These are phyloP conservation scores for Fragaria ananassa DNA, from an alignment of 306 rosid species.

Conservation along the genomic window DNA sequence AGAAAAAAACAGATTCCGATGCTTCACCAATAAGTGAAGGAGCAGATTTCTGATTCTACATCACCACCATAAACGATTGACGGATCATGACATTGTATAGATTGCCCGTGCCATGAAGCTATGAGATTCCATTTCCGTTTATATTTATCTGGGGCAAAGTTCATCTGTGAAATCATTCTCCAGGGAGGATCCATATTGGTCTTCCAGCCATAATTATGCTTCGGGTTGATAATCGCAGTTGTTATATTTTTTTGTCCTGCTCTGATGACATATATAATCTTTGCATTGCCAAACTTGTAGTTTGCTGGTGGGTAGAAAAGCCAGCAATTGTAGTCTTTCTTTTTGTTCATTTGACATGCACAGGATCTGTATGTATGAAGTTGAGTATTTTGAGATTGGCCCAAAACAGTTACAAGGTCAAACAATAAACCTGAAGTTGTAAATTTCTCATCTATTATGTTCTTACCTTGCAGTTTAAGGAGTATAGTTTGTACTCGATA, in stretches of 20 bases:
- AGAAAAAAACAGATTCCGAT: slow-evolving; percentile 22
- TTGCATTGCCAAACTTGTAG: slow-evolving; percentile 31
- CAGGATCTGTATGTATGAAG: slow-evolving; percentile 34
- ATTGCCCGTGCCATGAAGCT: slow-evolving; percentile 25
- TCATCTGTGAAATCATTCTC: slow-evolving; percentile 30
- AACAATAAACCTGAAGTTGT: slow-evolving; percentile 35
- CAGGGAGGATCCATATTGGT: slow-evolving; percentile 35
- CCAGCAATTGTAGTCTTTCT: slow-evolving; percentile 35
- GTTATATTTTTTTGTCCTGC: slow-evolving; percentile 24
- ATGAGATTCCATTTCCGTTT: slow-evolving; percentile 25
- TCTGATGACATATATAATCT: slow-evolving; percentile 30
- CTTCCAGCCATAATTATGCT: slow-evolving; percentile 29
- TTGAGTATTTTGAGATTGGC: slow-evolving; percentile 28
- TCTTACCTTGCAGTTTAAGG: not conserved
- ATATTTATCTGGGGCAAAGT: slow-evolving; percentile 29
- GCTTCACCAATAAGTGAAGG: slow-evolving; percentile 33
- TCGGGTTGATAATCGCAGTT: slow-evolving; percentile 18
- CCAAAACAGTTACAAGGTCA: slow-evolving; percentile 19
- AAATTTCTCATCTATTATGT: slow-evolving; percentile 11
- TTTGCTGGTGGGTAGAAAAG: slow-evolving; percentile 24
- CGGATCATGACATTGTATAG: slow-evolving; percentile 20
- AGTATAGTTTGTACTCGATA: not conserved
- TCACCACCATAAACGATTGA: slow-evolving; percentile 33
- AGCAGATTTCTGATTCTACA: slow-evolving; percentile 31
- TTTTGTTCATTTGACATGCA: slow-evolving; percentile 37